Percentiles rank a stretch among this genome's conserved stretches.
phyloP scores from a whole-genome alignment of 164 flowering plant species.

The Dillenia suffruticosa region DNA sequence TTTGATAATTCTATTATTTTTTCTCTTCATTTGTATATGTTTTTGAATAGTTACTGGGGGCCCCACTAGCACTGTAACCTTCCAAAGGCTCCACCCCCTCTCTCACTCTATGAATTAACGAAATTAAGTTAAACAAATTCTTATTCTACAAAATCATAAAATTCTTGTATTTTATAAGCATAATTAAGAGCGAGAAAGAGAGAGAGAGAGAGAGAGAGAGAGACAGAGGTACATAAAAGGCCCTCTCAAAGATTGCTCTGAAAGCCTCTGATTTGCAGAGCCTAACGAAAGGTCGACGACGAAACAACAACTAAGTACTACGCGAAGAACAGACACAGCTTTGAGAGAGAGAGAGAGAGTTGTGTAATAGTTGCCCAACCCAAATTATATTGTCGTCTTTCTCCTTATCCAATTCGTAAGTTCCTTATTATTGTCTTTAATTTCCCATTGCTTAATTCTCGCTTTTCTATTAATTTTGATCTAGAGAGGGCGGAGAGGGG shows the following conservation, averaged over 20 bases:
- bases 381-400: constrained; percentile 16
- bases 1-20: too few relatives aligned
- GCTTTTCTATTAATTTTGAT: neutral
- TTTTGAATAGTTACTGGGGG: constrained; percentile 3
- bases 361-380: constrained; percentile 19
- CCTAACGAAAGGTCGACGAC: constrained; percentile 28
- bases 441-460: neutral
- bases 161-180: neutral
- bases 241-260: constrained; percentile 18
- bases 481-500: neutral
- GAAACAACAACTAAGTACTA: neutral
- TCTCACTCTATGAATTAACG: too few relatives aligned
- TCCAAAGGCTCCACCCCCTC: constrained; percentile 3
- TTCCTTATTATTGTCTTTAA: constrained; percentile 10
- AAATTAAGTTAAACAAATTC: neutral
- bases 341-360: constrained; percentile 9
- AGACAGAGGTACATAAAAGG: constrained; percentile 12
- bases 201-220: neutral
- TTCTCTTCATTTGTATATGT: neutral
- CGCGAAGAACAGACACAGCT: too few relatives aligned
- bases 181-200: neutral
- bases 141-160: neutral
- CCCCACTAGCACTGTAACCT: neutral
- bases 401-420: constrained; percentile 47
- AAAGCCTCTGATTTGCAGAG: constrained; percentile 31